Conservation (phyloP, 148 eudicot species). For the Spergularia marina region DNA sequence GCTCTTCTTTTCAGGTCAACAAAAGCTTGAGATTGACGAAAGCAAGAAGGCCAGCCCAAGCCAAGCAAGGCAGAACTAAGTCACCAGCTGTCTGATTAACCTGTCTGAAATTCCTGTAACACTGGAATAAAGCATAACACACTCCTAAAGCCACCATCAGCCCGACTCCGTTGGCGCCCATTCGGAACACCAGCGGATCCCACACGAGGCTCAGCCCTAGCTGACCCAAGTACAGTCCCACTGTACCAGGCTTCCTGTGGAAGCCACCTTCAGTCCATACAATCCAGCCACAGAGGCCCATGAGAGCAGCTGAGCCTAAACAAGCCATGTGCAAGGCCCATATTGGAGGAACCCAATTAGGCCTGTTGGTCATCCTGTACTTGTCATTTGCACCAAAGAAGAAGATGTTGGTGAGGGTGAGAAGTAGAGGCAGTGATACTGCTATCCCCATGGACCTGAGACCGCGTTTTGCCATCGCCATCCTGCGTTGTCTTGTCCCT, state of each 20-base stretch:
- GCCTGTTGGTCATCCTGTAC: constrained; percentile 23
- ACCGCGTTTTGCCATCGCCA: constrained; percentile 59
- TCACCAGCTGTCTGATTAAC: constrained; percentile 66
- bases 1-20: constrained; percentile 23
- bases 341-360: constrained; percentile 49
- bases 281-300: constrained; percentile 83
- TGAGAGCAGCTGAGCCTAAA: constrained; percentile 40
- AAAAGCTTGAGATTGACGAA: constrained; percentile 57
- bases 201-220: constrained; percentile 61
- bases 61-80: constrained; percentile 62
- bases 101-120: constrained; percentile 42
- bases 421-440: constrained; percentile 42
- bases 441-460: constrained; percentile 58
- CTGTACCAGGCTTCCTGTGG: constrained; percentile 40
- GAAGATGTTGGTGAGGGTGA: constrained; percentile 47
- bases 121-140: constrained; percentile 44
- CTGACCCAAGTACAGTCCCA: constrained; percentile 46
- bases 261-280: constrained; percentile 95
- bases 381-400: constrained; percentile 36
- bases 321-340: constrained; percentile 68
- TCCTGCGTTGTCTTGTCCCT: constrained; percentile 23
- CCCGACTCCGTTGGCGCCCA: constrained; percentile 50
- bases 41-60: constrained; percentile 61
- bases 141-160: constrained; percentile 46
- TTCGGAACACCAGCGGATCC: constrained; percentile 60